These are phyloP conservation scores for Pyronema omphalodes DNA, from an alignment of 495 filamentous ascomycete species.

Conservation along the genomic window DNA sequence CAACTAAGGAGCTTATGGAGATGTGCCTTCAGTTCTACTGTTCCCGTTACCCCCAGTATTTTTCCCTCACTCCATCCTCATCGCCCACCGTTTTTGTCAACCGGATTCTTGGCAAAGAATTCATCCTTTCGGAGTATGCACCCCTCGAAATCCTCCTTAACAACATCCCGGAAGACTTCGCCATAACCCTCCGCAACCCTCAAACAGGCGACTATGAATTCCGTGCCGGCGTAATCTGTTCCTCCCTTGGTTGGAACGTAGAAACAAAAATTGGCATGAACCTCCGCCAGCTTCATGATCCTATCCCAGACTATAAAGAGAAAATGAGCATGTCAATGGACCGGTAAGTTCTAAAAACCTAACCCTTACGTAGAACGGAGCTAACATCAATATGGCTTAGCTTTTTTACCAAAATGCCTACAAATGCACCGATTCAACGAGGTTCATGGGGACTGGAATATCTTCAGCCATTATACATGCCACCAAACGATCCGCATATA, in stretches of 20 bases:
- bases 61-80: constrained; percentile 34
- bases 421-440: constrained; percentile 61
- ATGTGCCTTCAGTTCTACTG: constrained; percentile 65
- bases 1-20: constrained; percentile 81
- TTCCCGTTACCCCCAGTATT: constrained; percentile 63
- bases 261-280: constrained; percentile 54
- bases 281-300: constrained; percentile 55
- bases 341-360: constrained; percentile 30
- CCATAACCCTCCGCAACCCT: constrained; percentile 55
- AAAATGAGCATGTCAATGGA: constrained; percentile 87
- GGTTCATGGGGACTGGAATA: constrained; percentile 79
- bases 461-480: constrained; percentile 61
- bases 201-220: constrained; percentile 56
- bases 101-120: constrained; percentile 44
- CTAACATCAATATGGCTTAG: constrained; percentile 23
- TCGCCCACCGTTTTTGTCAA: constrained; percentile 41
- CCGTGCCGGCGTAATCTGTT: constrained; percentile 64
- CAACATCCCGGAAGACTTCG: constrained; percentile 81
- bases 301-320: constrained; percentile 75
- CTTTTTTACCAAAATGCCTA: constrained; percentile 67
- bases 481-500: constrained; percentile 53
- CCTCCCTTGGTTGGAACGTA: constrained; percentile 64
- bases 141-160: constrained; percentile 60
- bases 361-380: not conserved
- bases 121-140: constrained; percentile 41